Percentiles rank a stretch among this genome's conserved stretches.
These are phyloP conservation scores for Mycena metata DNA, from an alignment of 768 basidiomycete genomes.

Conservation along the genomic window DNA sequence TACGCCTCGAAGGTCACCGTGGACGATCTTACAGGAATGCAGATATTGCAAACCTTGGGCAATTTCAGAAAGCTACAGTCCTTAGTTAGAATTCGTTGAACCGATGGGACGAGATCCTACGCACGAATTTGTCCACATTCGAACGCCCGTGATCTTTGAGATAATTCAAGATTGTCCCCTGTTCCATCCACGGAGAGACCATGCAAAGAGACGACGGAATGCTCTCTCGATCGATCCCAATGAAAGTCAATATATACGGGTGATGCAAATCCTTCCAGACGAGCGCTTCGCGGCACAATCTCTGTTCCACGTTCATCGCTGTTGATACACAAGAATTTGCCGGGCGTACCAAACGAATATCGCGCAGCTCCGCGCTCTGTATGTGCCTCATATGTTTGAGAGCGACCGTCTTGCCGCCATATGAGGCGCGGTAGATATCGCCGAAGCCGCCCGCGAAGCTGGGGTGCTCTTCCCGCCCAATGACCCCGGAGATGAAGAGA, in stretches of 20 bases:
- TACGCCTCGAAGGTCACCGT: not conserved
- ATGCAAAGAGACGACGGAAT: constrained; percentile 44
- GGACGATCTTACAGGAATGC: too few relatives aligned
- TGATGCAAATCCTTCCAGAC: constrained; percentile 49
- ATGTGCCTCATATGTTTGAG: constrained; percentile 23
- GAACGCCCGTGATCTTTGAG: constrained; percentile 38
- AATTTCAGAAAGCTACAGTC: too few relatives aligned
- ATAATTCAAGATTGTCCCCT: constrained; percentile 43
- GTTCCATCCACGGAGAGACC: constrained; percentile 48
- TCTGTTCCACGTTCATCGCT: constrained; percentile 30
- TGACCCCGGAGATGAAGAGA: constrained; percentile 38
- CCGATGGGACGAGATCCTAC: constrained; percentile 24
- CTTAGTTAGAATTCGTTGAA: not conserved
- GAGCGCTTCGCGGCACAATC: constrained; percentile 46
- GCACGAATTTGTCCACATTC: constrained; percentile 39
- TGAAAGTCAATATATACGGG: constrained; percentile 46
- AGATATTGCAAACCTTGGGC: too few relatives aligned
- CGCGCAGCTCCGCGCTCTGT: constrained; percentile 14
- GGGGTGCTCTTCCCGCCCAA: constrained; percentile 25
- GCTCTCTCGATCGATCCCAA: constrained; percentile 45
- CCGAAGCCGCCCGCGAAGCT: constrained; percentile 38
- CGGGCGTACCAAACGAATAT: constrained; percentile 11
- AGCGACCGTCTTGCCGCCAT: constrained; percentile 9
- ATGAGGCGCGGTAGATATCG: constrained; percentile 37
- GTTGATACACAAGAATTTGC: not conserved